These are phyloP conservation scores for Pezicula rhizophila DNA, from an alignment of 2,329 filamentous ascomycete species.

Conservation along the genomic window DNA sequence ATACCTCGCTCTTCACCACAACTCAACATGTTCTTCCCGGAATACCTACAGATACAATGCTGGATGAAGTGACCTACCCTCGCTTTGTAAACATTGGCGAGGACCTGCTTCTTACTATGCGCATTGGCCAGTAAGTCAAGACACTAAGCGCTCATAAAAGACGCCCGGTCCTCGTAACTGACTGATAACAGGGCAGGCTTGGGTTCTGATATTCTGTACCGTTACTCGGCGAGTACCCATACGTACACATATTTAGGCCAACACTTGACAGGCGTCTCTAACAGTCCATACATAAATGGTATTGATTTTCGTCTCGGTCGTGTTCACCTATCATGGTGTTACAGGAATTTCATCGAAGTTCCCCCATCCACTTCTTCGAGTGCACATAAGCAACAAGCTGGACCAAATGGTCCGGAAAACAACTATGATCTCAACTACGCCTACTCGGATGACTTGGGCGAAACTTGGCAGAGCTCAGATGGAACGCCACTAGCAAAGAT, in stretches of 20 bases:
- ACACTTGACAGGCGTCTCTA: slow-evolving; percentile 17
- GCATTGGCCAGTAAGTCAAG: slow-evolving; percentile 20
- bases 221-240: slow-evolving; percentile 14
- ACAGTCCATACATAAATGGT: slow-evolving; percentile 23
- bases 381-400: slow-evolving; percentile 23
- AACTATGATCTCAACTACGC: slow-evolving; percentile 21
- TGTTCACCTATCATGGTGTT: slow-evolving; percentile 22
- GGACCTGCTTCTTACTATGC: slow-evolving; percentile 19
- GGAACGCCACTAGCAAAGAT: slow-evolving; percentile 12
- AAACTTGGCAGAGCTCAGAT: slow-evolving; percentile 16
- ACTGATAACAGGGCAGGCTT: slow-evolving; percentile 16
- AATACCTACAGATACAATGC: slow-evolving; percentile 8
- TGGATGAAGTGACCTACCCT: slow-evolving; percentile 21
- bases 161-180: neutral
- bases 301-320: slow-evolving; percentile 13
- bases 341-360: slow-evolving; percentile 17
- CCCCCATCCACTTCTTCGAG: slow-evolving; percentile 3
- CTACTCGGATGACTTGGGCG: slow-evolving; percentile 16
- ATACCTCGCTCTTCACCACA: slow-evolving; percentile 12
- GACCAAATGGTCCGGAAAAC: slow-evolving; percentile 22
- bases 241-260: slow-evolving; percentile 17
- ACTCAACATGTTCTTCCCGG: slow-evolving; percentile 16
- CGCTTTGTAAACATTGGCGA: slow-evolving; percentile 19
- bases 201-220: slow-evolving; percentile 19
- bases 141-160: neutral